A percentile compares a stretch with the other conserved stretches of the same genome.
Evolutionary conservation across 75 land plant genomes (phyloP).

Genomic region (Pinus albicaulis): DNA sequence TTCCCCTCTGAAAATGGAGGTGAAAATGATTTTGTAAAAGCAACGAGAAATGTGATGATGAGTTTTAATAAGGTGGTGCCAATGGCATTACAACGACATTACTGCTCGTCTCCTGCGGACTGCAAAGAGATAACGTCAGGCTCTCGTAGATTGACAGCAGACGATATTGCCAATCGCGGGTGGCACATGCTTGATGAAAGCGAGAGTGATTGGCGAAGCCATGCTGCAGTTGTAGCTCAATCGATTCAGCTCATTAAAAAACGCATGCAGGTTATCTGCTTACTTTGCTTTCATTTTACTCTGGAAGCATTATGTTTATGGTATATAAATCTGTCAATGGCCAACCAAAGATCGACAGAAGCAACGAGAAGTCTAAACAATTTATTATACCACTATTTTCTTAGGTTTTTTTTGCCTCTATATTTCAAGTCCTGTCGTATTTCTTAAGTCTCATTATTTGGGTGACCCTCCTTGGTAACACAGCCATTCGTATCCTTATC

Average conservation of each 20-base stretch:
- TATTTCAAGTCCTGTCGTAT: too few species aligned
- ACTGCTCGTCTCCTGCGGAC: constrained; percentile 1
- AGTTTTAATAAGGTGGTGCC: too few species aligned
- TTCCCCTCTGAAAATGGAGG: not conserved
- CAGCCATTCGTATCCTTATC: too few species aligned
- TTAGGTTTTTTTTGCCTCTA: too few species aligned
- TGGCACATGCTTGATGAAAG: constrained; percentile 82
- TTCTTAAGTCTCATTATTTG: too few species aligned
- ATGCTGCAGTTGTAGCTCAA: constrained; percentile 93
- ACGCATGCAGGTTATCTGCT: constrained; percentile 58
- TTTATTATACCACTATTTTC: too few species aligned
- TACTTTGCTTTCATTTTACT: not conserved
- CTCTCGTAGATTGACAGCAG: constrained; percentile 71
- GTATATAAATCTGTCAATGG: too few species aligned
- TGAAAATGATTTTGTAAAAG: too few species aligned
- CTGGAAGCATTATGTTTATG: too few species aligned
- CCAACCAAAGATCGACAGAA: too few species aligned
- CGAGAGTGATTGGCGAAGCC: constrained; percentile 93
- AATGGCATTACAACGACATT: not conserved
- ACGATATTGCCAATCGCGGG: constrained; percentile 54
- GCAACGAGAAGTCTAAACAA: too few species aligned
- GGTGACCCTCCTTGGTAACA: too few species aligned
- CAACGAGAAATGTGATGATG: not conserved
- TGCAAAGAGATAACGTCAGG: not conserved
- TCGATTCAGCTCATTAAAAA: constrained; percentile 85